Percentiles rank a stretch among this genome's conserved stretches.
Evolutionary conservation across 805 yeast genomes (phyloP).

Genomic region (Lachancea sp.): DNA sequence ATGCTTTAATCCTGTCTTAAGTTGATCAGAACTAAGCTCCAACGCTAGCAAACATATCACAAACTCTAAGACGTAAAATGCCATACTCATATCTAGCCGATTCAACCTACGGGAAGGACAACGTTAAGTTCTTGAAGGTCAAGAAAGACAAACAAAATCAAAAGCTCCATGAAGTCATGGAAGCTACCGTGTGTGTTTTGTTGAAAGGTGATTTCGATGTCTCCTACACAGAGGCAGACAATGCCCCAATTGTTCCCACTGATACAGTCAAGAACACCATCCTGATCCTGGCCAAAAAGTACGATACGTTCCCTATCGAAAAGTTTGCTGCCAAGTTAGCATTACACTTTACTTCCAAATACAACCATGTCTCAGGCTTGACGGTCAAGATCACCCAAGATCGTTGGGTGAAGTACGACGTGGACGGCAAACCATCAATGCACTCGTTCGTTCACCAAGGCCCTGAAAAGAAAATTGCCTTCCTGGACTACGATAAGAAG

Average conservation of each 20-base stretch:
- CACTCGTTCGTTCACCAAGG: slow-evolving; percentile 87
- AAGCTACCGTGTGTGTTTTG: slow-evolving; percentile 72
- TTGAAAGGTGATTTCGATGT: slow-evolving; percentile 72
- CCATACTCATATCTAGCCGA: slow-evolving; percentile 30
- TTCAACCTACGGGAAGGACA: slow-evolving; percentile 85
- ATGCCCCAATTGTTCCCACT: slow-evolving; percentile 85
- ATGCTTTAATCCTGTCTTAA: neutral
- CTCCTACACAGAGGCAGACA: slow-evolving; percentile 84
- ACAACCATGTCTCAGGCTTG: slow-evolving; percentile 68
- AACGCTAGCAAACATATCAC: neutral
- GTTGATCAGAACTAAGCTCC: neutral
- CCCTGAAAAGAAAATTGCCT: slow-evolving; percentile 65
- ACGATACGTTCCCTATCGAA: slow-evolving; percentile 87
- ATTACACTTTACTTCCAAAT: slow-evolving; percentile 70
- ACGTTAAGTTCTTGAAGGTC: slow-evolving; percentile 87
- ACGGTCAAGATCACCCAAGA: slow-evolving; percentile 62
- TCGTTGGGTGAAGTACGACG: slow-evolving; percentile 72
- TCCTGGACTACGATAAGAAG: slow-evolving; percentile 44
- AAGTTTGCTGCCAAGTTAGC: slow-evolving; percentile 81
- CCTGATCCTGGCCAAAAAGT: slow-evolving; percentile 71
- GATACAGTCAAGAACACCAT: slow-evolving; percentile 90
- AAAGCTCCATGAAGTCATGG: slow-evolving; percentile 70
- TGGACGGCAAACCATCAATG: slow-evolving; percentile 67
- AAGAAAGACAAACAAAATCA: slow-evolving; percentile 71
- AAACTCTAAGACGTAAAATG: slow-evolving; percentile 9